These are phyloP conservation scores for Annulohypoxylon stygium DNA, from an alignment of 495 filamentous ascomycete species.

Conservation along the genomic window DNA sequence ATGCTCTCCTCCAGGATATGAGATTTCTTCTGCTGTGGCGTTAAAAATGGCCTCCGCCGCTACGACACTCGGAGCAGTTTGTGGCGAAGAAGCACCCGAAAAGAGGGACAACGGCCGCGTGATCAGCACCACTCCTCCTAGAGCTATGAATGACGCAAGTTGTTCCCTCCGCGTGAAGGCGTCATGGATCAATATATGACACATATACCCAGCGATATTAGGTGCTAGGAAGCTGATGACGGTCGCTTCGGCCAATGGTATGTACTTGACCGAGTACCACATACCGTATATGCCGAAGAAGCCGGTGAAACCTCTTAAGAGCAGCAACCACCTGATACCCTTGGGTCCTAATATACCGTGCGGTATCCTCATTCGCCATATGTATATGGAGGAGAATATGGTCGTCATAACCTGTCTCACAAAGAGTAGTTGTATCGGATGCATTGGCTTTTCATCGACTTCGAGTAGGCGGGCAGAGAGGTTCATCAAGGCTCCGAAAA, in stretches of 20 bases:
- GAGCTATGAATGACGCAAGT: slow-evolving; percentile 78
- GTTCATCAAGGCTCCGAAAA: slow-evolving; percentile 93
- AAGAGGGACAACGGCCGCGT: slow-evolving; percentile 78
- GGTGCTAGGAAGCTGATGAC: slow-evolving; percentile 94
- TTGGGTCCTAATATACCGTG: slow-evolving; percentile 77
- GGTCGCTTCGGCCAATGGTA: slow-evolving; percentile 90
- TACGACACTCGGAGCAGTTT: slow-evolving; percentile 23
- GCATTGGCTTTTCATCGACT: slow-evolving; percentile 73
- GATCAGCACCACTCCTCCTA: slow-evolving; percentile 87
- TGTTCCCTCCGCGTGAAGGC: slow-evolving; percentile 85
- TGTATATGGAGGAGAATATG: slow-evolving; percentile 75
- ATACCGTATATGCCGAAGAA: slow-evolving; percentile 83
- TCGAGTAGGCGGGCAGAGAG: slow-evolving; percentile 84
- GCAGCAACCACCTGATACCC: slow-evolving; percentile 74
- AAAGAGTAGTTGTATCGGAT: slow-evolving; percentile 93
- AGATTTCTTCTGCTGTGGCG: slow-evolving; percentile 38
- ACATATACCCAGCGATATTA: slow-evolving; percentile 83
- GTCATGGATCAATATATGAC: slow-evolving; percentile 79
- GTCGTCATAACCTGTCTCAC: slow-evolving; percentile 84
- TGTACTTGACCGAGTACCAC: slow-evolving; percentile 80
- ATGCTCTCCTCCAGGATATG: slow-evolving; percentile 41
- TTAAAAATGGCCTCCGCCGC: slow-evolving; percentile 45
- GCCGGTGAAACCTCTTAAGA: slow-evolving; percentile 77
- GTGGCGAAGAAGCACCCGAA: slow-evolving; percentile 24
- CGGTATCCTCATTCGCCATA: slow-evolving; percentile 76